Evolutionary conservation across 2,329 filamentous ascomycete genomes (phyloP), one percentile per base, ranked within the genome.

Genomic region (Sclerotinia nivalis): DNA sequence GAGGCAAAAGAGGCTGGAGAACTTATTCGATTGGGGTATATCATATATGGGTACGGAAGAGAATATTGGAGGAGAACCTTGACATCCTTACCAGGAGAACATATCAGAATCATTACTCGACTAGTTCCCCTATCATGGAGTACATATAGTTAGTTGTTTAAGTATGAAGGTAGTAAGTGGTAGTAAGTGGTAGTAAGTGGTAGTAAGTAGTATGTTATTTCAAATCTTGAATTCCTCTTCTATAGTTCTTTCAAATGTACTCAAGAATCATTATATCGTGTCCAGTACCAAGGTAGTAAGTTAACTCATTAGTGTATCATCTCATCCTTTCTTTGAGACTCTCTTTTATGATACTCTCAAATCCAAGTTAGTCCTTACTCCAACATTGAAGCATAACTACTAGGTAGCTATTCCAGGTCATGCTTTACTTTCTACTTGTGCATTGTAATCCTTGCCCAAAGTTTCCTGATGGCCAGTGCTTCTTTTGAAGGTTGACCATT

Each of bases 401-500:
- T n/a, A 28, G 22, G 6, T 34, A 31, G 20, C 20, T 43, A 9
- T 59, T 45, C 13, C 18, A 5, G 8, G 7, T 60, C 4, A 20
- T 18, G 22, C n/a, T 15, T 18, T 61, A 28, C 43, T 61, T n/a
- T 15, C 10, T 61, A 28, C 43, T 61, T n/a, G 40, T 12, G 28
- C 43, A 49, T 43, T 43, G 59, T 49, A 49, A 62, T 31, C 28
- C 8, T 25, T 31, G 18, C n/a, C 31, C 20, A 31, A 67, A 49
- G n/a, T 22, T 20, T 34, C 43, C 43, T 31, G 45, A 62, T 68
- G 66, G 56, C 47, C 56, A 62, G 47, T 68, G 66, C 56, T 62
- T 50, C n/a, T 59, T 28, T 31, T 43, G n/a, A 43, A 60, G 10
- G 8, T 61, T 50, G 40, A 22, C 47, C 45, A 61, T 50, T 61